Conservation (phyloP, 163 green algal species). For the Coccomyxa subellipsoidea region DNA sequence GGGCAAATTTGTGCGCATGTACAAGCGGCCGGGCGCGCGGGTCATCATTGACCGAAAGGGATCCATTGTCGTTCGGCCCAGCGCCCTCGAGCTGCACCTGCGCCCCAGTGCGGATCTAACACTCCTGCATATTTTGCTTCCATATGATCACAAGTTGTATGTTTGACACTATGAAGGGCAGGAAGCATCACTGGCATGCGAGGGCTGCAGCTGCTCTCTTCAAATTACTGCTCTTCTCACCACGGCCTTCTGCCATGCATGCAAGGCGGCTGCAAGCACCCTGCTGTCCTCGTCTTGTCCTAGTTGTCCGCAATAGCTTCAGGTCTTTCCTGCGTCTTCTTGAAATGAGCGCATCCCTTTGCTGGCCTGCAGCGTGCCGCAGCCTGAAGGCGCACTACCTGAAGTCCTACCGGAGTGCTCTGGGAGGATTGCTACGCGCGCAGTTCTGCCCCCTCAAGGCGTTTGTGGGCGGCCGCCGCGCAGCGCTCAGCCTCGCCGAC, state of each 20-base stretch:
- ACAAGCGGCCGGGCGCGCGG: constrained; percentile 7
- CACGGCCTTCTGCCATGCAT: too few relatives aligned
- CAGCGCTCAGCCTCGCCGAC: neutral
- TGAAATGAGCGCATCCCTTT: neutral
- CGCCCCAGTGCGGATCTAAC: neutral
- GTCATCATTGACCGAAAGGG: constrained; percentile 6
- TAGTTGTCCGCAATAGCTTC: too few relatives aligned
- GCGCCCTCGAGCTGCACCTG: neutral
- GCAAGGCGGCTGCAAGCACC: too few relatives aligned
- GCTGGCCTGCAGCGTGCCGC: neutral
- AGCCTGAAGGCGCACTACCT: constrained; percentile 8
- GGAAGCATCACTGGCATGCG: too few relatives aligned
- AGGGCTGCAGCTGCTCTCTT: neutral
- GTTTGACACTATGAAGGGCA: too few relatives aligned
- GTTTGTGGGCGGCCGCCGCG: neutral
- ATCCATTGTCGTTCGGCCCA: constrained; percentile 4
- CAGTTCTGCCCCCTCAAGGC: neutral
- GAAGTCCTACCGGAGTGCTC: neutral
- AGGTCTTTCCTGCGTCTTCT: too few relatives aligned
- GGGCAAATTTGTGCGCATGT: constrained; percentile 10
- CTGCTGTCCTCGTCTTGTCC: too few relatives aligned
- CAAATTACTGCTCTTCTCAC: neutral
- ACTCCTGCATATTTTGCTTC: neutral
- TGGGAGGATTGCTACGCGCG: neutral
- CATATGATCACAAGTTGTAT: too few relatives aligned